Conservation (phyloP, 1,284 basidiomycete genomes). For the Anthracocystis panici-leucophaei region DNA sequence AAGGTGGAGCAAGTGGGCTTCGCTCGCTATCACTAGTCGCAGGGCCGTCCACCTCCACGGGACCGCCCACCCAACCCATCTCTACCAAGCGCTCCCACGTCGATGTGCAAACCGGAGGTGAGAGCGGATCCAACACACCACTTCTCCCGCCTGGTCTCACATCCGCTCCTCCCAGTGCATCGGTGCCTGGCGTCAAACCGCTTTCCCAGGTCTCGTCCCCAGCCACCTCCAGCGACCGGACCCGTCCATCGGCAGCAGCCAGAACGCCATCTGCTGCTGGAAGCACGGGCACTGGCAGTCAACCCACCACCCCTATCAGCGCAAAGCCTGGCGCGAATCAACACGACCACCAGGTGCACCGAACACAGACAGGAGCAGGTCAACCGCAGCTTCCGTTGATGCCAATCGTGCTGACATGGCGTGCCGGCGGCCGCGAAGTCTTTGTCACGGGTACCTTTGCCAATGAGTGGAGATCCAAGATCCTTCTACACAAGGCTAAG, state of each 20-base stretch:
- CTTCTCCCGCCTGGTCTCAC: conserved; percentile 51
- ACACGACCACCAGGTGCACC: conserved; percentile 14
- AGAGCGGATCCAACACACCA: conserved; percentile 57
- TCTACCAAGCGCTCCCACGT: conserved; percentile 38
- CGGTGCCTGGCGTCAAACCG: conserved; percentile 35
- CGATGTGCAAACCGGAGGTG: conserved; percentile 53
- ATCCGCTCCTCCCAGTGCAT: conserved; percentile 47
- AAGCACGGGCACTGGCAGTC: conserved; percentile 19
- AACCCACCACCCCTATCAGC: conserved; percentile 38
- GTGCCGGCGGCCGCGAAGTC: conserved; percentile 69
- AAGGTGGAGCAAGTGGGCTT: conserved; percentile 16
- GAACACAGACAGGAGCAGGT: conserved; percentile 11
- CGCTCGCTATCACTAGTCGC: conserved; percentile 40
- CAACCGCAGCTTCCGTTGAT: conserved; percentile 30
- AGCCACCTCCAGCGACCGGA: conserved; percentile 6
- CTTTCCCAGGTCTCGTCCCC: conserved; percentile 29
- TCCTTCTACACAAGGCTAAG: conserved; percentile 58
- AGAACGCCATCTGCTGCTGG: conserved; percentile 16
- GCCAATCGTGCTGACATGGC: conserved; percentile 58
- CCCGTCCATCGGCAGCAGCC: conserved; percentile 2
- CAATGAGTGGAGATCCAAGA: conserved; percentile 74
- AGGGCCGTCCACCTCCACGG: conserved; percentile 37
- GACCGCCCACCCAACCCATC: conserved; percentile 34
- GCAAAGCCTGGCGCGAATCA: conserved; percentile 11
- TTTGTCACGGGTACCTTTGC: conserved; percentile 76